These are phyloP conservation scores for Grigorovia transvaalensis DNA, from an alignment of 805 yeast genomes.

Conservation along the genomic window DNA sequence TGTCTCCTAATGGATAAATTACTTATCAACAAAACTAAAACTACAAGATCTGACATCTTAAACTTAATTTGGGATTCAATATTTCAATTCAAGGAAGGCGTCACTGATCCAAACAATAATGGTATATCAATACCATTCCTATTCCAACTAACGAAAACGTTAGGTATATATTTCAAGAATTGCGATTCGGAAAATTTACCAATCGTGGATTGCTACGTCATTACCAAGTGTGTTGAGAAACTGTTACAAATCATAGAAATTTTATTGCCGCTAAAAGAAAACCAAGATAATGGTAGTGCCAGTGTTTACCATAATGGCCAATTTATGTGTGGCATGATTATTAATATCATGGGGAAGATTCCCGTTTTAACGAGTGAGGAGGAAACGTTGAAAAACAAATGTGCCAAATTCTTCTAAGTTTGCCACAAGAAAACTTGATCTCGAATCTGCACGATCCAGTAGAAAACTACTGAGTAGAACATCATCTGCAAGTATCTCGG, in stretches of 20 bases:
- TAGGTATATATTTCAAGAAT: slow-evolving; percentile 22
- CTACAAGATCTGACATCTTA: slow-evolving; percentile 2
- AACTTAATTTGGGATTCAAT: slow-evolving; percentile 15
- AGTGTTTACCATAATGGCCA: slow-evolving; percentile 23
- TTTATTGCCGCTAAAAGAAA: slow-evolving; percentile 8
- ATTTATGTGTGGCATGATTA: slow-evolving; percentile 22
- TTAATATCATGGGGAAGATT: slow-evolving; percentile 7
- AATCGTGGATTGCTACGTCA: slow-evolving; percentile 1
- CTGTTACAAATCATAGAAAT: slow-evolving; percentile 12
- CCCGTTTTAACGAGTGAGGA: slow-evolving; percentile 9
- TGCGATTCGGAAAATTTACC: neutral
- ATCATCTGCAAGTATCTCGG: neutral
- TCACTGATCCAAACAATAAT: neutral
- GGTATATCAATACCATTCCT: slow-evolving; percentile 13
- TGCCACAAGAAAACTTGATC: too few species aligned
- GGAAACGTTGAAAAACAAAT: slow-evolving; percentile 3
- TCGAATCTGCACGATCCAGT: too few species aligned
- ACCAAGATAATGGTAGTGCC: slow-evolving; percentile 17
- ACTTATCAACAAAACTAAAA: slow-evolving; percentile 7
- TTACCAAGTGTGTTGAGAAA: slow-evolving; percentile 6
- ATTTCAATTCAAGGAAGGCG: slow-evolving; percentile 14
- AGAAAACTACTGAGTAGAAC: too few species aligned
- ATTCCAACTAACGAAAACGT: slow-evolving; percentile 24
- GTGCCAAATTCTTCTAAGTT: neutral
- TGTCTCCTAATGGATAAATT: slow-evolving; percentile 24